phyloP scores from a whole-genome alignment of 1,139 yeast species.

The Candida sp. region DNA sequence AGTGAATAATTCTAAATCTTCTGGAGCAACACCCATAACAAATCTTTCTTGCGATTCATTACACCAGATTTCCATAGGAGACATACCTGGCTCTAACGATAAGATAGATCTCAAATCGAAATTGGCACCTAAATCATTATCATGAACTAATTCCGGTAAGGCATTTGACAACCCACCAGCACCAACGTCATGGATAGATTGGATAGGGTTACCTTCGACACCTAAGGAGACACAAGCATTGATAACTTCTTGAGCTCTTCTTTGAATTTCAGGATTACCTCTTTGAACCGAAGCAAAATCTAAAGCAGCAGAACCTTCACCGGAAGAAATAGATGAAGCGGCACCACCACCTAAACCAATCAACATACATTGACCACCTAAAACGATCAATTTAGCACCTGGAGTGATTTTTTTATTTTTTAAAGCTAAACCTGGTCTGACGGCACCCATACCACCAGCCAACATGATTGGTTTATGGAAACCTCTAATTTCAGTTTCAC shows the following conservation, averaged over 20 bases:
- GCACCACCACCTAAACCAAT: conserved; percentile 99
- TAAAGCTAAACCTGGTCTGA: conserved; percentile 88
- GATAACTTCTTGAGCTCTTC: conserved; percentile 98
- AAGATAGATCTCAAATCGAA: conserved; percentile 91
- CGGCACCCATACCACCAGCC: conserved; percentile 99
- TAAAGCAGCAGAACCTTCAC: conserved; percentile 93
- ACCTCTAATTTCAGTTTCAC: conserved; percentile 80
- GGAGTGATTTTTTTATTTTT: conserved; percentile 89
- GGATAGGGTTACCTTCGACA: conserved; percentile 71
- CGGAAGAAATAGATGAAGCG: conserved; percentile 92
- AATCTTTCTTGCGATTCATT: conserved; percentile 99
- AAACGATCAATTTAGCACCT: conserved; percentile 86
- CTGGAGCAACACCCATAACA: conserved; percentile 87
- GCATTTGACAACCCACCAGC: conserved; percentile 99
- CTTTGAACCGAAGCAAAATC: conserved; percentile 99
- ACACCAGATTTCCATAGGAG: conserved; percentile 99
- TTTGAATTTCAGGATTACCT: conserved; percentile 99
- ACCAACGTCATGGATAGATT: conserved; percentile 98
- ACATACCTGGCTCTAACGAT: conserved; percentile 96
- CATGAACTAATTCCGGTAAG: conserved; percentile 95
- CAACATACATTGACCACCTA: conserved; percentile 99
- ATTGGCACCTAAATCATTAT: conserved; percentile 90
- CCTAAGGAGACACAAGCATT: conserved; percentile 91
- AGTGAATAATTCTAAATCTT: conserved; percentile 68
- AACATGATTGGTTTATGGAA: conserved; percentile 99